Conservation (phyloP, 2,329 filamentous ascomycete genomes). For the Zymoseptoria pseudotritici region DNA sequence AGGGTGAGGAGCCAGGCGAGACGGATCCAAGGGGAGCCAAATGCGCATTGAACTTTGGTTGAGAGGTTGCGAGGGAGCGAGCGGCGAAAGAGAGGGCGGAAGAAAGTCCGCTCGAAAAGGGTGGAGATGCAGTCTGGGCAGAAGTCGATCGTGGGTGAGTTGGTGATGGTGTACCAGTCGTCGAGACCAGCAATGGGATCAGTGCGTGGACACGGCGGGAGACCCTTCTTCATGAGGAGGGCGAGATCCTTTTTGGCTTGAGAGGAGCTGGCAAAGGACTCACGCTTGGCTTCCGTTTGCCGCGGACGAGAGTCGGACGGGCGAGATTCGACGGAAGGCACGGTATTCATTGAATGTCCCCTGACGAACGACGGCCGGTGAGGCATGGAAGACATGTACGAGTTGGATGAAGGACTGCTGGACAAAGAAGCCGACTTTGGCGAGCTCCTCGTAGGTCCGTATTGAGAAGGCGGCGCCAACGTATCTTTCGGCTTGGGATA, state of each 20-base stretch:
- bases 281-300: slow-evolving; percentile 8
- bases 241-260: slow-evolving; percentile 40
- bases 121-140: slow-evolving; percentile 72
- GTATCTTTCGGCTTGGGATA: slow-evolving; percentile 14
- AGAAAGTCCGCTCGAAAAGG: slow-evolving; percentile 62
- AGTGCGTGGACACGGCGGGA: slow-evolving; percentile 64
- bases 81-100: slow-evolving; percentile 58
- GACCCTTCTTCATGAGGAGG: slow-evolving; percentile 30
- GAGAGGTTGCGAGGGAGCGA: slow-evolving; percentile 52
- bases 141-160: slow-evolving; percentile 65
- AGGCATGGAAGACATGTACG: slow-evolving; percentile 3
- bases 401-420: not conserved
- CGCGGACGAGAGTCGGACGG: slow-evolving; percentile 4
- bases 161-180: slow-evolving; percentile 75
- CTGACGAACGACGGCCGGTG: slow-evolving; percentile 7
- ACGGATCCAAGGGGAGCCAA: slow-evolving; percentile 74
- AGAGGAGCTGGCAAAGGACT: slow-evolving; percentile 18
- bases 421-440: not conserved
- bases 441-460: not conserved
- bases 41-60: slow-evolving; percentile 62
- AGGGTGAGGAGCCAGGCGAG: slow-evolving; percentile 76
- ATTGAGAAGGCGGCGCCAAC: slow-evolving; percentile 3
- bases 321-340: slow-evolving; percentile 6
- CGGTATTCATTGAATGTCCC: slow-evolving; percentile 8
- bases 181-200: slow-evolving; percentile 54